Conservation (phyloP, 2,329 filamentous ascomycete species). For the Fusarium luffae region DNA sequence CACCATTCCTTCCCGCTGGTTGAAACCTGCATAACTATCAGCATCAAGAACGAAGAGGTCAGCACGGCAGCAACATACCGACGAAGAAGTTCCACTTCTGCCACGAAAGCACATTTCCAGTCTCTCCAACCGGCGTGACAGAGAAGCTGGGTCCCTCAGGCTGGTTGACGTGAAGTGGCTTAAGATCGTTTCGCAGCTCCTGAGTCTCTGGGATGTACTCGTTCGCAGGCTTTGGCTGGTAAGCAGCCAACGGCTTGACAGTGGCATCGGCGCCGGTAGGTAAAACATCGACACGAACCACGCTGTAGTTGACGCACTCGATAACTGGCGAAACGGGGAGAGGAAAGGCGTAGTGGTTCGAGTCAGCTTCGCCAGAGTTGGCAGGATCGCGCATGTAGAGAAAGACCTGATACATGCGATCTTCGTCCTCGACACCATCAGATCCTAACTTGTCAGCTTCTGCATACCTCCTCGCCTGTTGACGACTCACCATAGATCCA, state of each 20-base stretch:
- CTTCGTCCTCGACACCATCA: slow-evolving; percentile 31
- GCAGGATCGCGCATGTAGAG: slow-evolving; percentile 34
- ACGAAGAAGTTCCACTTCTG: slow-evolving; percentile 78
- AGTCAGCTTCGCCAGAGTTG: slow-evolving; percentile 33
- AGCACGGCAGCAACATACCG: no score
- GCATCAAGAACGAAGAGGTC: no score
- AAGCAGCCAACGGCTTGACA: not conserved
- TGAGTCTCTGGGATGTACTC: slow-evolving; percentile 66
- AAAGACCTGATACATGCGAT: slow-evolving; percentile 40
- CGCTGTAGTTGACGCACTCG: slow-evolving; percentile 29
- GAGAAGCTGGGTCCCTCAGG: slow-evolving; percentile 75
- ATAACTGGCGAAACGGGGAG: slow-evolving; percentile 30
- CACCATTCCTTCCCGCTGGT: slow-evolving; percentile 75
- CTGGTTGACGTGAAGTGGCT: slow-evolving; percentile 79
- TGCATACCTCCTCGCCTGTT: accelerated
- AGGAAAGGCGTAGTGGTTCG: slow-evolving; percentile 37
- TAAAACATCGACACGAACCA: slow-evolving; percentile 23
- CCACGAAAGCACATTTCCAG: slow-evolving; percentile 63
- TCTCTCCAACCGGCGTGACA: slow-evolving; percentile 50
- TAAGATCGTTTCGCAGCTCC: slow-evolving; percentile 64
- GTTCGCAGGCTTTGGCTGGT: slow-evolving; percentile 23
- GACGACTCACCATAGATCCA: slow-evolving; percentile 34
- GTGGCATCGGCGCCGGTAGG: slow-evolving; percentile 27
- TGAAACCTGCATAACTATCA: slow-evolving; percentile 59
- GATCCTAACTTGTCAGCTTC: slow-evolving; percentile 18